phyloP scores from a whole-genome alignment of 257 asterid genomes.

The Thymus quinquecostatus region DNA sequence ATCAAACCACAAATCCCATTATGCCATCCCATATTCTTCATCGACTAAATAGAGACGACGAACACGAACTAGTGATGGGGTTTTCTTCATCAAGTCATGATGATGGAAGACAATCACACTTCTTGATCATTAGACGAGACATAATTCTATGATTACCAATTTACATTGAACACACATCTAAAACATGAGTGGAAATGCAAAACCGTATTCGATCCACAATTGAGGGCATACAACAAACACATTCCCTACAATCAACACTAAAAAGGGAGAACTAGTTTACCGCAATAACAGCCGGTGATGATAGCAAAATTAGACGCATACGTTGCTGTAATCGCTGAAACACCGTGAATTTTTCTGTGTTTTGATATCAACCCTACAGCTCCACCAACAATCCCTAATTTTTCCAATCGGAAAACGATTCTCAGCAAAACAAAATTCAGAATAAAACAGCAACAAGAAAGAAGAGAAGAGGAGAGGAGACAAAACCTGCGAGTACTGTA shows the following conservation, averaged over 20 bases:
- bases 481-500: constrained; percentile 74
- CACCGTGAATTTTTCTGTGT: constrained; percentile 69
- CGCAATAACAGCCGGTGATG: constrained; percentile 86
- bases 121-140: neutral
- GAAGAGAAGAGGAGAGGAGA: neutral
- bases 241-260: neutral
- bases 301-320: constrained; percentile 91
- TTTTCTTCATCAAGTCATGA: constrained; percentile 5
- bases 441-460: neutral
- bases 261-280: constrained; percentile 38
- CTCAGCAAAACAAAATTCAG: neutral
- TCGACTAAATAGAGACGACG: neutral
- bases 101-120: neutral
- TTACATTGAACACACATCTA: neutral
- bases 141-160: neutral
- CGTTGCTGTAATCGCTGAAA: constrained; percentile 59
- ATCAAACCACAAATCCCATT: constrained; percentile 13
- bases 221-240: constrained; percentile 5
- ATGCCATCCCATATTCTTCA: constrained; percentile 12
- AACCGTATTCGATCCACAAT: neutral
- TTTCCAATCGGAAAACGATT: constrained; percentile 2
- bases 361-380: constrained; percentile 74
- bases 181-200: constrained; percentile 2
- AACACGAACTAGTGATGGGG: neutral
- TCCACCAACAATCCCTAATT: constrained; percentile 82